Evolutionary conservation across 805 yeast genomes (phyloP), one percentile per base, ranked within the genome.

Genomic region (Suhomyces vadensis): DNA sequence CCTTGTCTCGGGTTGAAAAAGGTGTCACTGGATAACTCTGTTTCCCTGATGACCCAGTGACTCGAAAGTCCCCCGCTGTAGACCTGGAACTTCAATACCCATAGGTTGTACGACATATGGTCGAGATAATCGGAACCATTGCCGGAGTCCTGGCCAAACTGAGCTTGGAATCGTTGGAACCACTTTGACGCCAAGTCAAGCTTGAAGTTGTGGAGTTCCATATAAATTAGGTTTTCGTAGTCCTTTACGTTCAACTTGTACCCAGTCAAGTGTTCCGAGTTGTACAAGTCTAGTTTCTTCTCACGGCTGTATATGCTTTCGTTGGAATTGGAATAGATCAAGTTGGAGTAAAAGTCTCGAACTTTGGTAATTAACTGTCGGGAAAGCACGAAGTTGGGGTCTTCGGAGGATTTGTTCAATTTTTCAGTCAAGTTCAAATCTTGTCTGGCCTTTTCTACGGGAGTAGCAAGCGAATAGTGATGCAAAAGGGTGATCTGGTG

Each of bases 161-260:
- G 58, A 14, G 42, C 25, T 40, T 67, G 67, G 46, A 70, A 61
- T 37, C 60, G 53, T 39, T 55, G 60, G 45, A 69, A 66, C 75
- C 75, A 71, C 41, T 57, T 58, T 3, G 67, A 55, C 3, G 72
- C 75, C 50, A 71, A 59, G 52, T 71, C 76, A 29, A 64, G 47
- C 45, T 69, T 71, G n/a, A 46, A 48, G 52, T 67, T 70, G 42
- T 53, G 48, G 40, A 63, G 52, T 49, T 71, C 76, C 41, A 71
- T 53, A 35, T 40, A 16, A 14, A 71, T 61, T 47, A 72, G 55
- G 51, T 68, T 71, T 47, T 71, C 75, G 48, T 59, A 69, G 53
- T 72, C 76, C 3, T 44, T 43, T 2, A 54, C 46, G 2, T 48
- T 41, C 22, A 67, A 47, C 24, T 40, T 42, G 37, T 53, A 53